phyloP scores from a whole-genome alignment of 305 asterid species.

The Coffea humblotiana region DNA sequence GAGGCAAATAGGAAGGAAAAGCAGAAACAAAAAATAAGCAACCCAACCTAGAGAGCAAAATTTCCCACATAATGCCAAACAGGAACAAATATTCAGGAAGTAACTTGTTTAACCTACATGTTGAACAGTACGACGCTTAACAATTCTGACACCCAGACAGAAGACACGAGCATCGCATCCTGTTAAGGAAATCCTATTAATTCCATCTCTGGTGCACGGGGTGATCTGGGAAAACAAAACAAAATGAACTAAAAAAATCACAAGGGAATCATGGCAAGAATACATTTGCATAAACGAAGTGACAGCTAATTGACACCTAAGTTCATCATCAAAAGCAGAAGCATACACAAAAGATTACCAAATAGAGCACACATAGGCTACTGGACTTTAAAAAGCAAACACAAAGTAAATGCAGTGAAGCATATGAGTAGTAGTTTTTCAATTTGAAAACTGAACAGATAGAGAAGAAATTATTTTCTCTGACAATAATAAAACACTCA shows the following conservation, averaged over 20 bases:
- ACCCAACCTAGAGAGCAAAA: background rate
- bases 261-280: slow-evolving; percentile 12
- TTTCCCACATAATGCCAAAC: background rate
- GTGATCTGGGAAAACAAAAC: slow-evolving; percentile 67
- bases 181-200: slow-evolving; percentile 77
- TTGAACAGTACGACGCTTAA: slow-evolving; percentile 79
- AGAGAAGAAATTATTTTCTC: background rate
- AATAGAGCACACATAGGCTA: background rate
- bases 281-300: background rate
- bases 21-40: background rate
- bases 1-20: background rate
- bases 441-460: background rate
- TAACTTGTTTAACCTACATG: slow-evolving; percentile 50
- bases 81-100: background rate
- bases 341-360: background rate
- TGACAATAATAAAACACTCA: slow-evolving; percentile 40
- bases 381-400: background rate
- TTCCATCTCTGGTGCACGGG: slow-evolving; percentile 88
- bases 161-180: slow-evolving; percentile 91
- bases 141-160: slow-evolving; percentile 93
- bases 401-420: background rate
- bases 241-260: slow-evolving; percentile 28
- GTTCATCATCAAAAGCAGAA: slow-evolving; percentile 6
- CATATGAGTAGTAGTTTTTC: background rate
- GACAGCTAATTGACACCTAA: background rate